Conservation (phyloP, 495 filamentous ascomycete genomes). For the Penicillium roqueforti region DNA sequence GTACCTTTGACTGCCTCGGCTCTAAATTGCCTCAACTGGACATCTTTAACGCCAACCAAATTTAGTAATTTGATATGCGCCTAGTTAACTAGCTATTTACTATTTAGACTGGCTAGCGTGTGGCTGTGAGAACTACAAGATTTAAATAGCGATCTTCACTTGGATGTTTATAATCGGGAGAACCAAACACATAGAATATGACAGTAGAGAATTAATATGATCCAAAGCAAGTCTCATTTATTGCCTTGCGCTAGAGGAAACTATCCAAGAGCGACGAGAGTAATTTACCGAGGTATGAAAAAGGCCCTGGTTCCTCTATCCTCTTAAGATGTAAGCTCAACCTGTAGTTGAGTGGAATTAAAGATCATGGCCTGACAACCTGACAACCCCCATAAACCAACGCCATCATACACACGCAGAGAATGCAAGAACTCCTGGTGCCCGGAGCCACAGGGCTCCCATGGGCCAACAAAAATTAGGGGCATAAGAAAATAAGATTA, state of each 20-base stretch:
- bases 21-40: neutral
- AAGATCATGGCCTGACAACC: conserved; percentile 11
- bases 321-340: conserved; percentile 5
- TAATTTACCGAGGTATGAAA: neutral
- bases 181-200: neutral
- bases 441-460: neutral
- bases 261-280: neutral
- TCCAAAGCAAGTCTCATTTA: neutral
- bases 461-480: conserved; percentile 12
- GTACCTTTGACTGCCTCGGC: neutral
- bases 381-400: conserved; percentile 12
- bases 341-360: neutral
- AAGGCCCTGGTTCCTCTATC: neutral
- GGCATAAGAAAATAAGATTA: conserved; percentile 20
- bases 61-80: neutral
- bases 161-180: too few relatives aligned
- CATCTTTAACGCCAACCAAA: neutral
- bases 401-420: conserved; percentile 21
- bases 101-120: neutral
- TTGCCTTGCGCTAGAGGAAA: neutral
- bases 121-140: neutral
- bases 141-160: neutral
- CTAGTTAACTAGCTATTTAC: too few relatives aligned
- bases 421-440: conserved; percentile 19
- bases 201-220: neutral